Evolutionary conservation across 1,284 basidiomycete genomes (phyloP), one percentile per base, ranked within the genome.

Genomic region (Ceratobasidium sp.): DNA sequence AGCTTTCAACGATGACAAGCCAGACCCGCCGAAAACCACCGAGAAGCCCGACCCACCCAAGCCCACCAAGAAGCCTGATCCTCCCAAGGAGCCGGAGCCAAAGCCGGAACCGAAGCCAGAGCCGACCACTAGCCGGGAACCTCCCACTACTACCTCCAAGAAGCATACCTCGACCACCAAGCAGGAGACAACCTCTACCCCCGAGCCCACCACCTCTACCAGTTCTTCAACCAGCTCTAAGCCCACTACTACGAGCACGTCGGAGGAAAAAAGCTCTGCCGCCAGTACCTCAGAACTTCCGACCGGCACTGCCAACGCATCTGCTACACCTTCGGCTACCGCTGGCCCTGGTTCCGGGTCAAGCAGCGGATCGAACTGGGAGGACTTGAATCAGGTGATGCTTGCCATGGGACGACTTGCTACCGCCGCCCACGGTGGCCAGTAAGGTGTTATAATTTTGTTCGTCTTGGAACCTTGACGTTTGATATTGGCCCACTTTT

Each of bases 321-420:
- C 65, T 19, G 62, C 61, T 44, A 8, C 71, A 15, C 52, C 65
- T 25, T 22, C 71, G 11, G 46, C 51, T 34, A 67, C 49, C 61
- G 29, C 76, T n/a, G 52, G 54, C 29, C 51, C 67, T 25, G 76
- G 68, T 17, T 40, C 57, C 34, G 32, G 56, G 59, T 19, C 22
- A 22, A 52, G 22, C 19, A 49, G 59, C 29, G 61, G 43, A 32
- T 75, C 71, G 32, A 77, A 77, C 66, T 64, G 52, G 65, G 32
- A 6, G 1, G 67, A 70, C 66, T 40, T 62, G 51, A 76, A 68
- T 43, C 65, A 76, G 44, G 46, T 65, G n/a, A 59, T 76, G 40
- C 71, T 77, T 57, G 77, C 74, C 6, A 43, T 77, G 25, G 77
- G 71, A 17, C 44, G 62, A 54, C 56, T 77, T 32, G 74, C 59